Evolutionary conservation across 495 filamentous ascomycete genomes (phyloP), one percentile per base, ranked within the genome.

Genomic region (Ramalina intermedia): DNA sequence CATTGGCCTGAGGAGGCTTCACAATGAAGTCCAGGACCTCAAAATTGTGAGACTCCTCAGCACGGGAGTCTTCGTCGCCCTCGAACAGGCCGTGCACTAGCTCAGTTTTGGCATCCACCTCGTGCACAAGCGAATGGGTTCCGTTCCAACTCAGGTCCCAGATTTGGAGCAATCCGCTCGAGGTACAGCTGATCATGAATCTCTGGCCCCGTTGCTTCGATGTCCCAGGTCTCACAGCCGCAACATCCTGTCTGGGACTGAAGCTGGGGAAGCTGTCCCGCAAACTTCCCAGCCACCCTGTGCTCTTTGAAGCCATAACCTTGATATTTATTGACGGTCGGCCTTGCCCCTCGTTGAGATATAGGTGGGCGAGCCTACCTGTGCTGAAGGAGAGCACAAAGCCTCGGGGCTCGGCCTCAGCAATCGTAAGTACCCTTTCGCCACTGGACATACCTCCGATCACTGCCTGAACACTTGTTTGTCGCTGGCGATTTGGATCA

Each of bases 71-170:
- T 29, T 60, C 60, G 14, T 55, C 37, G 2, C 53, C 48, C 33
- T 62, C 50, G 20, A 37, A 17, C 17, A 57, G 21, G 33, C 48
- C 48, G 20, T 57, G 43, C 11, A 55, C 37, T 27, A 78, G 52
- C n/a, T 70, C 59, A 5, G 61, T 50, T 50, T 69, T 68, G 9
- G 69, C 57, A 56, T 79, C 71, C 20, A 69, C 63, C 43, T 78
- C 72, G 43, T 63, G 66, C 51, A 70, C 73, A 37, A 78, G 60
- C 4, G 67, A 64, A 48, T 76, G 73, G 17, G 74, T 82, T 24
- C 88, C 88, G 35, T 84, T 81, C 62, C 88, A 82, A 57, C 86
- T 85, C 4, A 94, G 71, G 58, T 85, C 82, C 91, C 91, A 98
- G 11, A 80, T 73, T 49, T 91, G 80, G 13, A 98, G 62, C 26